These are phyloP conservation scores for Hymenoscyphus occultus DNA, from an alignment of 2,329 filamentous ascomycete genomes.

Conservation along the genomic window DNA sequence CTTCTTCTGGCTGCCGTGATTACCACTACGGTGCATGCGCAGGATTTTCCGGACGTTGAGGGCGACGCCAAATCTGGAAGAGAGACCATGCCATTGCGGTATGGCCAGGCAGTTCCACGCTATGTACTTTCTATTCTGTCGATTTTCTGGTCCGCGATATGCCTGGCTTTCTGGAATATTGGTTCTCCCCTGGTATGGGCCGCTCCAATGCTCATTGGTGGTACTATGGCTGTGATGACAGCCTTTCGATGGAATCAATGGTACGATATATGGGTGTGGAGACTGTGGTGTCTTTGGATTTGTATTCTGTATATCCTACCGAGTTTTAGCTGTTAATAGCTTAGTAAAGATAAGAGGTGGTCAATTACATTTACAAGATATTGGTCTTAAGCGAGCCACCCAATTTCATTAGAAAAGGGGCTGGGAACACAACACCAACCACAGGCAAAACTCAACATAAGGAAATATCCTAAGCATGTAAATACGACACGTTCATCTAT, in stretches of 20 bases:
- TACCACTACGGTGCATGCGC: constrained; percentile 30
- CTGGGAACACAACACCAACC: too few relatives aligned
- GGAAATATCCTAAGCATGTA: too few relatives aligned
- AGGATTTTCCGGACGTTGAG: constrained; percentile 33
- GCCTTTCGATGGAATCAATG: constrained; percentile 1
- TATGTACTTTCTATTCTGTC: constrained; percentile 29
- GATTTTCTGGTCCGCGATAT: constrained; percentile 16
- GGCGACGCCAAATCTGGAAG: constrained; percentile 30
- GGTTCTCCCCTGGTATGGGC: constrained; percentile 4
- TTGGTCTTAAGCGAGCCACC: background rate
- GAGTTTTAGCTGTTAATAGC: background rate
- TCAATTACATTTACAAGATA: background rate
- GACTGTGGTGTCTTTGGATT: constrained; percentile 3
- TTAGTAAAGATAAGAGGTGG: background rate
- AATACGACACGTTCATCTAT: too few relatives aligned
- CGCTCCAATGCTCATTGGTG: constrained; percentile 2
- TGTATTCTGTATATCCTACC: constrained; percentile 1
- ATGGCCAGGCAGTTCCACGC: constrained; percentile 22
- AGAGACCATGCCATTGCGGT: constrained; percentile 27
- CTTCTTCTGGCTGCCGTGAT: constrained; percentile 10
- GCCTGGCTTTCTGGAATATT: constrained; percentile 13
- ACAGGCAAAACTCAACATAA: too few relatives aligned
- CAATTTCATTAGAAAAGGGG: too few relatives aligned
- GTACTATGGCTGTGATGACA: constrained; percentile 3
- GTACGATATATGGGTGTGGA: constrained; percentile 1